phyloP scores from a whole-genome alignment of 352 stramenopile species.

The Pythium plurisporium region DNA sequence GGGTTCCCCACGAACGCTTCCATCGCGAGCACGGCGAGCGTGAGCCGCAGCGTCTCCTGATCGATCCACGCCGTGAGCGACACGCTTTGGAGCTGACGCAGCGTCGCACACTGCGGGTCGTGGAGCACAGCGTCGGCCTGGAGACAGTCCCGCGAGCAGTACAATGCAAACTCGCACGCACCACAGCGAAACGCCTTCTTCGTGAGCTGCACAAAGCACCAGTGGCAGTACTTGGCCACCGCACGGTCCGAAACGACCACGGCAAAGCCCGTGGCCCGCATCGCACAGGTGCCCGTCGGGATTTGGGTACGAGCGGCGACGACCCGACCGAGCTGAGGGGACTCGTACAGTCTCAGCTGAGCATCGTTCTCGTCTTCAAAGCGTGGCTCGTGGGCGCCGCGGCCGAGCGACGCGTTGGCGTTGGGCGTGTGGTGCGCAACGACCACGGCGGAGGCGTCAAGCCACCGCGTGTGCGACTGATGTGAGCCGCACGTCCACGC shows the following conservation, averaged over 20 bases:
- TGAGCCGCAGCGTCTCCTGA: conserved; percentile 42
- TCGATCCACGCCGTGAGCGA: conserved; percentile 15
- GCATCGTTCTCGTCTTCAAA: conserved; percentile 22
- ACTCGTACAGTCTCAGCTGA: conserved; percentile 20
- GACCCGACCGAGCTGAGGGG: conserved; percentile 30
- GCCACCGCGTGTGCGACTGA: conserved; percentile 19
- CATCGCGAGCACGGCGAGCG: conserved; percentile 53
- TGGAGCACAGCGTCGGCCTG: conserved; percentile 39
- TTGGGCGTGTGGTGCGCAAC: background rate
- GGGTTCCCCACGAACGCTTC: conserved; percentile 40
- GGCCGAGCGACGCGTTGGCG: conserved; percentile 12
- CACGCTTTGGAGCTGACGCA: conserved; percentile 19
- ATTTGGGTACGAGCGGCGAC: conserved; percentile 27
- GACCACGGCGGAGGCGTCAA: conserved; percentile 8
- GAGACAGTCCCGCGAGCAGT: conserved; percentile 50
- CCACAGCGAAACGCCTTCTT: conserved; percentile 51
- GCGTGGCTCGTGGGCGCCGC: conserved; percentile 14
- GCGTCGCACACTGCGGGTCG: conserved; percentile 39
- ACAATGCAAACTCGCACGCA: conserved; percentile 43
- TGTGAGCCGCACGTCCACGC: conserved; percentile 1
- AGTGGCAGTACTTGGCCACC: conserved; percentile 38
- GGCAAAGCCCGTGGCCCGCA: conserved; percentile 50
- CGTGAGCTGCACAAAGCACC: conserved; percentile 44
- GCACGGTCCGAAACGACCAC: conserved; percentile 37
- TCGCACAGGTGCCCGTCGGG: conserved; percentile 21